Evolutionary conservation across 2,329 filamentous ascomycete species (phyloP).

Genomic region (Mariannaea elegans): DNA sequence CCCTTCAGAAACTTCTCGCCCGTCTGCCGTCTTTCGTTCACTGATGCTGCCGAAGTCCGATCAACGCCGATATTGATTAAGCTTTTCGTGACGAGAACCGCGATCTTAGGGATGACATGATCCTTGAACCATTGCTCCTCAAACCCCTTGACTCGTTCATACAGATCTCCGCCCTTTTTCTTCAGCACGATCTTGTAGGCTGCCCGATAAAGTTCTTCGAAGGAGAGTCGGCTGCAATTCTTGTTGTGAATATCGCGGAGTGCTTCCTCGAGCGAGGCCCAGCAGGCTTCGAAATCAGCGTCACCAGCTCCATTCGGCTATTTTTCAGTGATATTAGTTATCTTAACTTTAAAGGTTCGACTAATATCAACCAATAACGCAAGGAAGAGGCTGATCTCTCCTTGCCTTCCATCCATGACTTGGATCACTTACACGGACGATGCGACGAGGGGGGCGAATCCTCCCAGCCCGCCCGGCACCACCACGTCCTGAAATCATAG

Average conservation of each 20-base stretch:
- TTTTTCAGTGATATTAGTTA: slow-evolving; percentile 14
- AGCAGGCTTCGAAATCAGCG: slow-evolving; percentile 86
- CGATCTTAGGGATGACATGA: slow-evolving; percentile 76
- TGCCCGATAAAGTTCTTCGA: slow-evolving; percentile 93
- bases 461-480: slow-evolving; percentile 51
- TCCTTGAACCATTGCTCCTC: slow-evolving; percentile 83
- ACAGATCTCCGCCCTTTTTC: slow-evolving; percentile 84
- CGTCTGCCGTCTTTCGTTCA: slow-evolving; percentile 79
- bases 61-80: slow-evolving; percentile 70
- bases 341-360: not conserved
- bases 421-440: slow-evolving; percentile 50
- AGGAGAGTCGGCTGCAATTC: slow-evolving; percentile 88
- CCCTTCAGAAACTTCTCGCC: slow-evolving; percentile 85
- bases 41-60: slow-evolving; percentile 65
- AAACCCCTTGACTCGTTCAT: slow-evolving; percentile 80
- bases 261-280: slow-evolving; percentile 79
- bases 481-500: slow-evolving; percentile 61
- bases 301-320: slow-evolving; percentile 57
- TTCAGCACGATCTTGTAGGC: slow-evolving; percentile 93
- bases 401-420: not conserved
- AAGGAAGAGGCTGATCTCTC: not conserved
- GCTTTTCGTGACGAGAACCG: slow-evolving; percentile 74
- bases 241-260: slow-evolving; percentile 90
- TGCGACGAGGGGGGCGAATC: slow-evolving; percentile 55
- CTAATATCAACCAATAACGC: not conserved